phyloP scores from a whole-genome alignment of 2,329 filamentous ascomycete species.

The Aspergillus luchuensis region DNA sequence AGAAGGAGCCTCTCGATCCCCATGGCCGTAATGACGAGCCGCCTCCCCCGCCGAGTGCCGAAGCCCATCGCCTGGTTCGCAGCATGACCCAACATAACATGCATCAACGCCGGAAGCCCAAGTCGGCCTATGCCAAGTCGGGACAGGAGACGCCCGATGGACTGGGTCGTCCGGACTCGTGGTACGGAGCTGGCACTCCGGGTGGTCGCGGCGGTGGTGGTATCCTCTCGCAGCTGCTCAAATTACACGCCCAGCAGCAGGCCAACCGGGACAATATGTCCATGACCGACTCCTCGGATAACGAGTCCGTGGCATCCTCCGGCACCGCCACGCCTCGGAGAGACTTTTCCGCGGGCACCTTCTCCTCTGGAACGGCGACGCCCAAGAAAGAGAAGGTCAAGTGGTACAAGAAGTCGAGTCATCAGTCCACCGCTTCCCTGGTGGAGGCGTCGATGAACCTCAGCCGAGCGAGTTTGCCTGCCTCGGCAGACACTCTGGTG shows the following conservation, averaged over 20 bases:
- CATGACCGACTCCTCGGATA: conserved; percentile 36
- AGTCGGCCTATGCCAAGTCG: conserved; percentile 36
- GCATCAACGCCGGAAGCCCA: conserved; percentile 31
- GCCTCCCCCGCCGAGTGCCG: conserved; percentile 32
- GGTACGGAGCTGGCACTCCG: conserved; percentile 1
- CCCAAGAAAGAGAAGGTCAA: conserved; percentile 44
- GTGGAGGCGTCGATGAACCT: conserved; percentile 42
- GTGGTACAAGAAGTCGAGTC: conserved; percentile 46
- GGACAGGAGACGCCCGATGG: conserved; percentile 36
- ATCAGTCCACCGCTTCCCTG: conserved; percentile 42
- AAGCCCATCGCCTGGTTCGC: conserved; percentile 43
- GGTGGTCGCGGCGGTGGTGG: conserved; percentile 48
- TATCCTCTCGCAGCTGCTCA: conserved; percentile 71
- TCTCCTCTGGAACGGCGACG: conserved; percentile 34
- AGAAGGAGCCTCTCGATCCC: conserved; percentile 19
- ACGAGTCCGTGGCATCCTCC: conserved; percentile 30
- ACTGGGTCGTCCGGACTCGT: conserved; percentile 8
- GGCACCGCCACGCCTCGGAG: conserved; percentile 30
- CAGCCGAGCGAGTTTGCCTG: conserved; percentile 35
- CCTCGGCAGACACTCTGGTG: conserved; percentile 27
- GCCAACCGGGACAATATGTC: conserved; percentile 31
- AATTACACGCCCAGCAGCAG: conserved; percentile 61
- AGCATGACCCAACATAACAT: conserved; percentile 34
- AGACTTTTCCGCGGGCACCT: conserved; percentile 27
- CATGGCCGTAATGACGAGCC: conserved; percentile 24